Base-by-base conservation (phyloP, 768 basidiomycete species). In the Boletus rubroflammeus region DNA sequence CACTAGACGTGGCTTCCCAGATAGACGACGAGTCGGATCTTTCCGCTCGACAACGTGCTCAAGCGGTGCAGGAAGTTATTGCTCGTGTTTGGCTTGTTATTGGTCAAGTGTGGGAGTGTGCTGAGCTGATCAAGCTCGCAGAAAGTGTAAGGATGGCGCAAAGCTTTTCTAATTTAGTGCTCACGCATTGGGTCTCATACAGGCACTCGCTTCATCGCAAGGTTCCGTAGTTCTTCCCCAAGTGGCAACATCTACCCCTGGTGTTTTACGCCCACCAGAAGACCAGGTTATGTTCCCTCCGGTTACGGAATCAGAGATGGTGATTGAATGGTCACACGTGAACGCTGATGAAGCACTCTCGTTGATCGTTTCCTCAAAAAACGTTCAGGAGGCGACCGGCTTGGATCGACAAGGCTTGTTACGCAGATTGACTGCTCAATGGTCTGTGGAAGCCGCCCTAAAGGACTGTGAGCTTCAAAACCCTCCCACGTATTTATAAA, bases 391-490 rank as follows among this genome's bases (percentile, higher is more conserved):
- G 53, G 81, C 83, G 8, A 82, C 85, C 19, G 82, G 84, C 23
- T 69, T 88, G 55, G 85, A 90, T 61, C 75, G 76, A 49, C 74
- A 82, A 41, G 70, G 69, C 3, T 67, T 93, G 36, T 57, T 79
- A 35, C 78, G 77, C 36, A 78, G 82, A 45, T 73, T 92, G 28
- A 76, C 78, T 5, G 63, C 66, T 5, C 72, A 74, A 26, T 97
- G 94, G 94, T 83, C 86, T 5, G 80, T 87, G 8, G 83, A 92
- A 51, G 72, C 76, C 11, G 92, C 92, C 26, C 71, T 93, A 39
- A 81, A 76, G 62, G 84, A 90, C 54, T 87, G 94, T 94, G 71
- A 76, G 86, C 67, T 43, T 40, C 35, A 17, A 45, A 34, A 51
- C 49, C 17, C 39, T 56, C 44, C 47, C 56, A 54, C 50, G n/a